phyloP scores from a whole-genome alignment of 495 filamentous ascomycete genomes.

The Penicillium steckii region DNA sequence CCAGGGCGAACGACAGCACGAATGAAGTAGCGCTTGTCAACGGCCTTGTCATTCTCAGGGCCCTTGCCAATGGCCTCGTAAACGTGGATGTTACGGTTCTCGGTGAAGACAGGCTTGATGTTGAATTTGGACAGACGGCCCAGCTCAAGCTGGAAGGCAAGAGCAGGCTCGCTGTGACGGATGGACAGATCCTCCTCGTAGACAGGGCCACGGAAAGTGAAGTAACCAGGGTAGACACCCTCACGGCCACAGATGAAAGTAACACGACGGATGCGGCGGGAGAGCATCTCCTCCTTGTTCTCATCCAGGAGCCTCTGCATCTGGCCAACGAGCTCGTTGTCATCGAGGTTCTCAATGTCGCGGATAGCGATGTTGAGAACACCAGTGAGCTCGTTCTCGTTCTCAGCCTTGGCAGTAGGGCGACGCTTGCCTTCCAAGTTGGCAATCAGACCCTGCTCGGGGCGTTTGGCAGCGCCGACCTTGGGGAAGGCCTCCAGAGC shows the following conservation, averaged over 20 bases:
- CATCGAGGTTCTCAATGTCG: slow-evolving; percentile 83
- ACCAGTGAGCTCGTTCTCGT: slow-evolving; percentile 76
- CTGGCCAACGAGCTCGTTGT: slow-evolving; percentile 73
- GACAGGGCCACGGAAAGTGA: slow-evolving; percentile 89
- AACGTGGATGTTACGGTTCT: slow-evolving; percentile 98
- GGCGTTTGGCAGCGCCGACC: slow-evolving; percentile 35
- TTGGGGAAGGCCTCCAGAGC: slow-evolving; percentile 80
- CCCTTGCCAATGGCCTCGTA: slow-evolving; percentile 96
- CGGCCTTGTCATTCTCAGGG: slow-evolving; percentile 74
- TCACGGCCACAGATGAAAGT: slow-evolving; percentile 97
- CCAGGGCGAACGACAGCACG: slow-evolving; percentile 91
- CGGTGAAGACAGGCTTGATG: slow-evolving; percentile 96
- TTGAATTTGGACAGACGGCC: slow-evolving; percentile 92
- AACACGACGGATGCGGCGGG: slow-evolving; percentile 78
- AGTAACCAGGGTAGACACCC: slow-evolving; percentile 95
- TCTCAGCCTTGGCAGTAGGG: slow-evolving; percentile 50
- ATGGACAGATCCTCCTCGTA: slow-evolving; percentile 93
- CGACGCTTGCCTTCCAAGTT: slow-evolving; percentile 73
- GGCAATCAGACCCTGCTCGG: slow-evolving; percentile 58
- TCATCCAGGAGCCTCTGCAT: slow-evolving; percentile 75
- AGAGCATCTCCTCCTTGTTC: slow-evolving; percentile 77
- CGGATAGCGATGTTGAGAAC: slow-evolving; percentile 91
- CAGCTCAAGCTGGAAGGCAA: slow-evolving; percentile 97
- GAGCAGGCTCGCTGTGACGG: slow-evolving; percentile 92
- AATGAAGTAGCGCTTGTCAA: slow-evolving; percentile 91